Percentiles rank a stretch among this genome's conserved stretches.
Conservation (phyloP, 164 flowering plant species). For the Kalanchoe fedtschenkoi region DNA sequence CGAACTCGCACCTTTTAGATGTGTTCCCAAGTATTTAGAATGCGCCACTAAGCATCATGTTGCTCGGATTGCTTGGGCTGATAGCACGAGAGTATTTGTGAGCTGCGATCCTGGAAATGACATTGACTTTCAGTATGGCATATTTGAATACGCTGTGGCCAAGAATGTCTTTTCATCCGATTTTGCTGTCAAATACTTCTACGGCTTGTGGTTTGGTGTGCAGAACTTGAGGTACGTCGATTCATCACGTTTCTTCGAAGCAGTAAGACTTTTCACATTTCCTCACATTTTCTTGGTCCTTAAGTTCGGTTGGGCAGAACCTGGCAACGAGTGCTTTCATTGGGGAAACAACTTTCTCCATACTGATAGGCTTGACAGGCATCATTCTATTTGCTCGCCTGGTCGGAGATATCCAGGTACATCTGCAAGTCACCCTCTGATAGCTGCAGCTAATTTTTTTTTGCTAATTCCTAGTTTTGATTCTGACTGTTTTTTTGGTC, state of each 20-base stretch:
- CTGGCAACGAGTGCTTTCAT: slow-evolving; percentile 67
- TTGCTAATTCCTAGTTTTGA: background rate
- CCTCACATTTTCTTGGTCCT: slow-evolving; percentile 2
- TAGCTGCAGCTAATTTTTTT: background rate
- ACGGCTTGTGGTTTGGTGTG: slow-evolving; percentile 96
- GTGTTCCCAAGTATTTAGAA: slow-evolving; percentile 41
- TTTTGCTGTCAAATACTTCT: slow-evolving; percentile 65
- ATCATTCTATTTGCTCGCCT: slow-evolving; percentile 85
- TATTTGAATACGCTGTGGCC: slow-evolving; percentile 54
- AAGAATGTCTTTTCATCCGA: slow-evolving; percentile 48
- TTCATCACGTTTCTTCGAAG: background rate
- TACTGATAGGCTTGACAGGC: slow-evolving; percentile 77
- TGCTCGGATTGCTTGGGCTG: slow-evolving; percentile 41
- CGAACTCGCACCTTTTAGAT: slow-evolving; percentile 27
- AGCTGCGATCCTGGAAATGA: slow-evolving; percentile 44
- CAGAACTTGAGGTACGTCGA: slow-evolving; percentile 67
- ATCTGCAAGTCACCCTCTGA: background rate
- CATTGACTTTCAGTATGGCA: slow-evolving; percentile 51
- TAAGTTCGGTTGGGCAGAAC: slow-evolving; percentile 88
- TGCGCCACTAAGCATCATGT: slow-evolving; percentile 25
- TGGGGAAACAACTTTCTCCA: slow-evolving; percentile 79
- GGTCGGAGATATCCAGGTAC: slow-evolving; percentile 97
- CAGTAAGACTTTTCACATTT: background rate
- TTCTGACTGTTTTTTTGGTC: background rate
- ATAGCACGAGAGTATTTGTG: slow-evolving; percentile 39